Conservation (phyloP, 495 filamentous ascomycete species). For the Penicillium longicatenatum region DNA sequence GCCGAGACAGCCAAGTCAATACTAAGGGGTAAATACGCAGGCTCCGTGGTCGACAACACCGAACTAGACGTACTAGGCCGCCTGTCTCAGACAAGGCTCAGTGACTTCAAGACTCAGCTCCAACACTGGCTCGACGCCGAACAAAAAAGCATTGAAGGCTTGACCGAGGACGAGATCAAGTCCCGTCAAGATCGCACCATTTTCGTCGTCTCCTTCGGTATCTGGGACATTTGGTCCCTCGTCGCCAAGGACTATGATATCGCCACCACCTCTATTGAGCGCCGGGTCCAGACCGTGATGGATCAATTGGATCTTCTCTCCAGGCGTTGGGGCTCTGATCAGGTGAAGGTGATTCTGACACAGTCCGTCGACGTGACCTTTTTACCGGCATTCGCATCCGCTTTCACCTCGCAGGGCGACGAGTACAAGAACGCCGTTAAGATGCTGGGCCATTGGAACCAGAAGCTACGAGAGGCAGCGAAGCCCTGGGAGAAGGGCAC, state of each 20-base stretch:
- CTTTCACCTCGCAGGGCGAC: slow-evolving; percentile 33
- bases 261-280: slow-evolving; percentile 40
- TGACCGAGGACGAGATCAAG: slow-evolving; percentile 26
- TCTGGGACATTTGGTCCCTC: slow-evolving; percentile 55
- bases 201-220: slow-evolving; percentile 49
- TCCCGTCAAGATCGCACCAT: slow-evolving; percentile 36
- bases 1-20: slow-evolving; percentile 38
- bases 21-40: slow-evolving; percentile 31
- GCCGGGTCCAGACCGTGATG: slow-evolving; percentile 47
- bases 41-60: slow-evolving; percentile 45
- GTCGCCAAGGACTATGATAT: slow-evolving; percentile 34
- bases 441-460: slow-evolving; percentile 49
- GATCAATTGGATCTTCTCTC: slow-evolving; percentile 43
- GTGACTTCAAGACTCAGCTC: slow-evolving; percentile 47
- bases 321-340: slow-evolving; percentile 36
- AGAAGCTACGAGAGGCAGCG: slow-evolving; percentile 40
- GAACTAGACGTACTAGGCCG: slow-evolving; percentile 29
- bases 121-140: slow-evolving; percentile 43
- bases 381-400: slow-evolving; percentile 48
- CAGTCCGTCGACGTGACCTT: slow-evolving; percentile 54
- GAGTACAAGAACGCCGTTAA: slow-evolving; percentile 44
- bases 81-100: slow-evolving; percentile 32
- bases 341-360: slow-evolving; percentile 51
- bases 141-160: slow-evolving; percentile 17
- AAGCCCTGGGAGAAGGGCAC: slow-evolving; percentile 43